phyloP scores from a whole-genome alignment of 208 protist genomes.

The Crithidia mellificae region DNA sequence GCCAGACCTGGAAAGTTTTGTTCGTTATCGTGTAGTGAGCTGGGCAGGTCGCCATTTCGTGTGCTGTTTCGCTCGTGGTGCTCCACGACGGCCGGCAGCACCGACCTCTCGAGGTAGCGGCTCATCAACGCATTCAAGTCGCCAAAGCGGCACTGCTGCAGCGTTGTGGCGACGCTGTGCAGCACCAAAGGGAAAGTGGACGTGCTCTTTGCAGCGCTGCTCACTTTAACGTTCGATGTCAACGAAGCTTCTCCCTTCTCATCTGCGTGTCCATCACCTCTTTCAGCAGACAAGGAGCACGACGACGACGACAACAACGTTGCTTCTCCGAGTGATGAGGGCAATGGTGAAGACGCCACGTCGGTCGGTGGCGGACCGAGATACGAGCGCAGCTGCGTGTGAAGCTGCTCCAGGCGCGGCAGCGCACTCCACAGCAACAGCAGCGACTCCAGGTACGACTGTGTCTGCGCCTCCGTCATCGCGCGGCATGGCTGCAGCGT shows the following conservation, averaged over 20 bases:
- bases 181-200: conserved; percentile 36
- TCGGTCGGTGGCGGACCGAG: conserved; percentile 3
- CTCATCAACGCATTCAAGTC: conserved; percentile 40
- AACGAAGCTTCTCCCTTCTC: not conserved
- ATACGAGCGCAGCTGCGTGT: conserved; percentile 21
- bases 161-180: conserved; percentile 43
- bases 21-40: no score
- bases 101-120: conserved; percentile 41
- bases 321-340: no score
- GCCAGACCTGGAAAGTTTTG: no score
- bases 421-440: conserved; percentile 42
- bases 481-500: conserved; percentile 24
- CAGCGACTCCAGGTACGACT: conserved; percentile 34
- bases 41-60: not conserved
- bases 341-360: no score
- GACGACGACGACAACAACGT: not conserved
- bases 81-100: conserved; percentile 30
- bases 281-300: not conserved
- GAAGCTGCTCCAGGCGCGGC: conserved; percentile 27
- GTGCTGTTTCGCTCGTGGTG: conserved; percentile 7
- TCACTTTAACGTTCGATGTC: no score
- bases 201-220: conserved; percentile 10
- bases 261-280: not conserved
- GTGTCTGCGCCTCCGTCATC: conserved; percentile 13
- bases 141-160: conserved; percentile 44